phyloP scores from a whole-genome alignment of 2,329 filamentous ascomycete genomes.

The Colletotrichum tofieldiae region DNA sequence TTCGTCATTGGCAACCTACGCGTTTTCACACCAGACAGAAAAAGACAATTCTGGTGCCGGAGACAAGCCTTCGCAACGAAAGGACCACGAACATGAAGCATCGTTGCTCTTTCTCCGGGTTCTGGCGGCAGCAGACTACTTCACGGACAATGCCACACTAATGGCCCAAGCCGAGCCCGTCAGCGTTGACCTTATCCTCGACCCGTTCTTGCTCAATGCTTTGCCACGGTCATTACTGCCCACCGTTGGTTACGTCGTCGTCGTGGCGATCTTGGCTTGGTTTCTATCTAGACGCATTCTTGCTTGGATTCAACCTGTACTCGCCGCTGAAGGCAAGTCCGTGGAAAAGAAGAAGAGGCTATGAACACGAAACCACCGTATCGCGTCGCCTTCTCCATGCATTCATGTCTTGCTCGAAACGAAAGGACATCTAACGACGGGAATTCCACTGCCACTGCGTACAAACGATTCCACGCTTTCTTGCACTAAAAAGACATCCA shows the following conservation, averaged over 20 bases:
- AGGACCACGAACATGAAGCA: constrained; percentile 44
- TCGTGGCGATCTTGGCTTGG: constrained; percentile 69
- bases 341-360: constrained; percentile 58
- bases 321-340: constrained; percentile 46
- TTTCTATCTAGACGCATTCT: constrained; percentile 59
- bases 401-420: constrained; percentile 32
- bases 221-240: constrained; percentile 84
- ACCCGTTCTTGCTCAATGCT: constrained; percentile 86
- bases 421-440: constrained; percentile 34
- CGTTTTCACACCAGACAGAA: constrained; percentile 62
- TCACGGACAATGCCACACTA: constrained; percentile 79
- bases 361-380: constrained; percentile 26
- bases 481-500: constrained; percentile 2
- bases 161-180: constrained; percentile 85
- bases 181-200: constrained; percentile 85
- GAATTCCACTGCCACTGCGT: constrained; percentile 28
- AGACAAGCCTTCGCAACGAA: constrained; percentile 40
- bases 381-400: constrained; percentile 21
- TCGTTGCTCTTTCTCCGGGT: constrained; percentile 82
- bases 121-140: constrained; percentile 86
- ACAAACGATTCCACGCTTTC: constrained; percentile 14
- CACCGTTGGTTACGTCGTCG: constrained; percentile 77
- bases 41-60: constrained; percentile 38
- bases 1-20: constrained; percentile 75
- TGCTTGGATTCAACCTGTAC: constrained; percentile 50